These are phyloP conservation scores for Xylaria nigripes DNA, from an alignment of 495 filamentous ascomycete species.

Conservation along the genomic window DNA sequence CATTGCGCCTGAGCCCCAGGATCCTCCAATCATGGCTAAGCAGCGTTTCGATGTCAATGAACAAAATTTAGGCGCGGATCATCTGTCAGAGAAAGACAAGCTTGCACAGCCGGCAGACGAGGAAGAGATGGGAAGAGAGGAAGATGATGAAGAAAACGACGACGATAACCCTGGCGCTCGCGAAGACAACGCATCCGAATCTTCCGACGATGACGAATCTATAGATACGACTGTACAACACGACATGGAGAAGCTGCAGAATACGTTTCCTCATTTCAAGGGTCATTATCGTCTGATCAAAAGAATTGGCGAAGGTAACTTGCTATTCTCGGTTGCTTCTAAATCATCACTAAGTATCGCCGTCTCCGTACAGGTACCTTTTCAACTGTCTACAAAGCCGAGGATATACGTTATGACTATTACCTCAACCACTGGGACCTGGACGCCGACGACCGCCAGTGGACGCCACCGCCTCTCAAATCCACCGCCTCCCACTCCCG, in stretches of 20 bases:
- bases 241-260: constrained; percentile 79
- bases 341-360: neutral
- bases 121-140: neutral
- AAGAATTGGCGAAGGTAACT: constrained; percentile 85
- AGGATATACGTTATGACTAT: constrained; percentile 80
- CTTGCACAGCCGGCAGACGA: neutral
- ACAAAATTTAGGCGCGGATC: constrained; percentile 25
- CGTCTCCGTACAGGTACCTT: constrained; percentile 64
- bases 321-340: neutral
- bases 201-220: constrained; percentile 49
- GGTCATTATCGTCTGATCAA: constrained; percentile 84
- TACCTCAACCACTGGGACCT: constrained; percentile 86
- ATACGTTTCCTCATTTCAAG: constrained; percentile 74
- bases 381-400: constrained; percentile 96
- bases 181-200: constrained; percentile 40
- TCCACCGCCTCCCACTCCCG: constrained; percentile 18
- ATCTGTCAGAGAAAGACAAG: constrained; percentile 28
- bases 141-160: constrained; percentile 27
- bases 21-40: constrained; percentile 13
- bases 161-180: constrained; percentile 34
- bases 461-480: constrained; percentile 48
- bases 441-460: constrained; percentile 54
- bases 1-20: neutral
- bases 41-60: constrained; percentile 37
- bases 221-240: constrained; percentile 65